Conservation (phyloP, 495 filamentous ascomycete species). For the Talaromyces ruber region DNA sequence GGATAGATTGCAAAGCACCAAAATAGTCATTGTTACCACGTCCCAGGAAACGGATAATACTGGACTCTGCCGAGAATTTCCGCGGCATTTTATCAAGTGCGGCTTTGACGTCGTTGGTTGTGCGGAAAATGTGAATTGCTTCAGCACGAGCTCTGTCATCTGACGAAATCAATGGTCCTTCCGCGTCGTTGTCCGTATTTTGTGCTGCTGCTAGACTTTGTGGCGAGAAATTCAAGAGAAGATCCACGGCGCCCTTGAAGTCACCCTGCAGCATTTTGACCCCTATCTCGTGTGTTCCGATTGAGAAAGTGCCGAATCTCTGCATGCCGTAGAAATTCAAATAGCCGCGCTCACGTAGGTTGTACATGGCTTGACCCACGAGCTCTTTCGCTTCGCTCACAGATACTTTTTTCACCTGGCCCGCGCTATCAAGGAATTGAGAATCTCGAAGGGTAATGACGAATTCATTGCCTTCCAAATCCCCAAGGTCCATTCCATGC, state of each 20-base stretch:
- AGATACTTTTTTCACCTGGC: slow-evolving; percentile 6
- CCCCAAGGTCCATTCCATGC: slow-evolving; percentile 67
- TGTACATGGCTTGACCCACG: slow-evolving; percentile 45
- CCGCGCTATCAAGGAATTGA: slow-evolving; percentile 51
- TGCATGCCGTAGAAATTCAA: slow-evolving; percentile 96
- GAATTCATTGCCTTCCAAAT: slow-evolving; percentile 85
- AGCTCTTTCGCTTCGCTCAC: slow-evolving; percentile 38
- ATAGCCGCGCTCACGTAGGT: slow-evolving; percentile 61
- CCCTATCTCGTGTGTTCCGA: slow-evolving; percentile 74
- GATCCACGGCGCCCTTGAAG: slow-evolving; percentile 67
- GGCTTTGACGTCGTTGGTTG: slow-evolving; percentile 39
- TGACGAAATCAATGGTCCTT: slow-evolving; percentile 35
- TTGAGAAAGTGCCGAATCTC: slow-evolving; percentile 79
- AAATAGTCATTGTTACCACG: slow-evolving; percentile 53
- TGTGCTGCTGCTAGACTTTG: slow-evolving; percentile 34
- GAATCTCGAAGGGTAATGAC: slow-evolving; percentile 81
- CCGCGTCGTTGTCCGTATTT: slow-evolving; percentile 5
- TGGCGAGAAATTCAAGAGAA: slow-evolving; percentile 58
- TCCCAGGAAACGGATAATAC: slow-evolving; percentile 66
- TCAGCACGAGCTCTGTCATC: slow-evolving; percentile 73
- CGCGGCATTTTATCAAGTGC: slow-evolving; percentile 65
- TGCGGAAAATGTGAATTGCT: slow-evolving; percentile 63
- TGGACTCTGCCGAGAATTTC: slow-evolving; percentile 70
- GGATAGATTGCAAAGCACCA: slow-evolving; percentile 69
- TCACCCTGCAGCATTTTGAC: slow-evolving; percentile 74